These are phyloP conservation scores for Pleoardoris graminearum DNA, from an alignment of 2,329 filamentous ascomycete genomes.

Conservation along the genomic window DNA sequence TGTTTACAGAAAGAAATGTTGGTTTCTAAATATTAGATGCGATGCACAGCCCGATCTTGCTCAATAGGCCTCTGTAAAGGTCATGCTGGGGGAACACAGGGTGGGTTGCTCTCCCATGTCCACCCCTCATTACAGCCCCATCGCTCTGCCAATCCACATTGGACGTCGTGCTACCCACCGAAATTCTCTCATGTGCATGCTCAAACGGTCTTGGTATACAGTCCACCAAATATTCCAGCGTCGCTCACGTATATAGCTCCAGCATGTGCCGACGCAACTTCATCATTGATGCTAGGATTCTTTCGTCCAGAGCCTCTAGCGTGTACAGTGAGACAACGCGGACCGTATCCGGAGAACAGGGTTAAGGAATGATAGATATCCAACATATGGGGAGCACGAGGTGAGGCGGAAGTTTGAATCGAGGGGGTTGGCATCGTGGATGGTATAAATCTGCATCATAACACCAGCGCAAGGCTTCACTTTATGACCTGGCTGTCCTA, in stretches of 20 bases:
- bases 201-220: constrained; percentile 57
- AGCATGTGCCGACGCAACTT: constrained; percentile 56
- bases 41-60: too few relatives aligned
- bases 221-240: constrained; percentile 58
- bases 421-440: constrained; percentile 53
- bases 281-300: constrained; percentile 53
- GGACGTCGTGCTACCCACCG: constrained; percentile 55
- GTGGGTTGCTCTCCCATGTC: constrained; percentile 38
- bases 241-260: constrained; percentile 55
- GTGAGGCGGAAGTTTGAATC: constrained; percentile 53
- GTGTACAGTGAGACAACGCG: constrained; percentile 54
- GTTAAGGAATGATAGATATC: constrained; percentile 30
- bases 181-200: constrained; percentile 56
- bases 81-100: too few relatives aligned
- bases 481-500: constrained; percentile 52
- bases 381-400: constrained; percentile 23
- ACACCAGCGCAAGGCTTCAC: constrained; percentile 54
- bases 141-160: constrained; percentile 55
- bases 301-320: constrained; percentile 47
- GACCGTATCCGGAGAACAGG: constrained; percentile 48
- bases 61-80: too few relatives aligned
- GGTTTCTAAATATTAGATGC: too few relatives aligned
- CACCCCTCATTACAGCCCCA: constrained; percentile 54
- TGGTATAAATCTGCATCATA: constrained; percentile 48
- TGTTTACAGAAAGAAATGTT: too few relatives aligned